A percentile compares a stretch with the other conserved stretches of the same genome.
Evolutionary conservation across 169 alveolate species (phyloP).

Genomic region (Plasmodium vivax): DNA sequence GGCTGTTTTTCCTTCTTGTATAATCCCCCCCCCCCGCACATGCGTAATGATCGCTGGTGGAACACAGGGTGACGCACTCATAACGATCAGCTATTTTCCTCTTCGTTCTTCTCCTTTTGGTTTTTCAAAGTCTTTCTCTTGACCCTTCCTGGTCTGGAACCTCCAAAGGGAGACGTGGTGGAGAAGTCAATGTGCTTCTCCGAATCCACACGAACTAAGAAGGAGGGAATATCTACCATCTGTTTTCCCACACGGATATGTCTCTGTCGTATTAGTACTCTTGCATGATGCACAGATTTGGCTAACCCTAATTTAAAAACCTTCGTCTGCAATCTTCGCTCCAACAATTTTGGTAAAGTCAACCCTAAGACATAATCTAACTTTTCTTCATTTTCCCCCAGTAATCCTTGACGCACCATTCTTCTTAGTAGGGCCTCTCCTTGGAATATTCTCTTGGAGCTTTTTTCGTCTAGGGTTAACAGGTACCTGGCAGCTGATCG

Average conservation of each 20-base stretch:
- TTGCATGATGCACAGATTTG: slow-evolving; percentile 98
- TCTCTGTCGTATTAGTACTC: slow-evolving; percentile 98
- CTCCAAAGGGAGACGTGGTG: slow-evolving; percentile 96
- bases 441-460: slow-evolving; percentile 96
- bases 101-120: slow-evolving; percentile 56
- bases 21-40: neutral
- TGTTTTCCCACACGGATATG: slow-evolving; percentile 99
- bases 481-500: slow-evolving; percentile 99
- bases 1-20: neutral
- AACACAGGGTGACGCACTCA: neutral
- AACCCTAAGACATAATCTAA: slow-evolving; percentile 99
- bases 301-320: slow-evolving; percentile 97
- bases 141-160: slow-evolving; percentile 97
- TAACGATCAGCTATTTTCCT: slow-evolving; percentile 6
- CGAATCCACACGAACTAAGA: slow-evolving; percentile 98
- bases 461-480: slow-evolving; percentile 97
- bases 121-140: slow-evolving; percentile 92
- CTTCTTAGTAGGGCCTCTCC: slow-evolving; percentile 99
- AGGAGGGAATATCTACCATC: slow-evolving; percentile 98
- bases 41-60: neutral
- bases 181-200: slow-evolving; percentile 98
- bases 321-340: slow-evolving; percentile 99
- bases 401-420: slow-evolving; percentile 98
- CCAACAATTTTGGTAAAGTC: slow-evolving; percentile 97
- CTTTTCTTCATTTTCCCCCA: slow-evolving; percentile 96